phyloP scores from a whole-genome alignment of 148 eudicot species.

The Talinum fruticosum region DNA sequence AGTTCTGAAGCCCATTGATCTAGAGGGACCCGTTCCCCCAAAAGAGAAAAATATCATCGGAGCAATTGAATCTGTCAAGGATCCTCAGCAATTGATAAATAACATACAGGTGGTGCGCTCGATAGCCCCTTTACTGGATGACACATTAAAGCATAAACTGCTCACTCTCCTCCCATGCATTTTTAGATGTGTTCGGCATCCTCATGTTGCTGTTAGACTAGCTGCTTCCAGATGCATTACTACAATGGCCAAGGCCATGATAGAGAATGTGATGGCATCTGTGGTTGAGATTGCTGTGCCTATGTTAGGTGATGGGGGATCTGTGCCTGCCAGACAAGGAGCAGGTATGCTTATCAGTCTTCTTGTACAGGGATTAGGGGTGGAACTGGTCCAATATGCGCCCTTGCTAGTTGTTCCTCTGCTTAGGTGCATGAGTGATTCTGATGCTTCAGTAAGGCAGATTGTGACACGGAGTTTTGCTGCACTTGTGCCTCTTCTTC shows the following conservation, averaged over 20 bases:
- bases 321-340: constrained; percentile 91
- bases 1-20: constrained; percentile 68
- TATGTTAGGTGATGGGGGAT: constrained; percentile 82
- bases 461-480: constrained; percentile 99
- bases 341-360: constrained; percentile 95
- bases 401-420: constrained; percentile 95
- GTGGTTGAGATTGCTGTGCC: constrained; percentile 85
- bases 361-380: constrained; percentile 90
- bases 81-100: constrained; percentile 88
- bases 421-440: constrained; percentile 97
- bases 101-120: constrained; percentile 95
- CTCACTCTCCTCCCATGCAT: constrained; percentile 93
- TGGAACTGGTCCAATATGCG: constrained; percentile 87
- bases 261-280: constrained; percentile 65
- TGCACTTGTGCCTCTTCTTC: constrained; percentile 96
- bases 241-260: constrained; percentile 92
- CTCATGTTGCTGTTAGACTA: constrained; percentile 91
- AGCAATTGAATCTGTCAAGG: constrained; percentile 58
- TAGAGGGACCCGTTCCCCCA: constrained; percentile 31
- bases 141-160: constrained; percentile 57
- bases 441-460: constrained; percentile 87
- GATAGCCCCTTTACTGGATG: constrained; percentile 76
- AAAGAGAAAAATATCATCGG: constrained; percentile 46
- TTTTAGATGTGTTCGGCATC: constrained; percentile 83
- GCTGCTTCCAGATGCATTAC: constrained; percentile 94